Base-by-base conservation (phyloP, 768 basidiomycete species). In the Cystofilobasidium bisporidii region DNA sequence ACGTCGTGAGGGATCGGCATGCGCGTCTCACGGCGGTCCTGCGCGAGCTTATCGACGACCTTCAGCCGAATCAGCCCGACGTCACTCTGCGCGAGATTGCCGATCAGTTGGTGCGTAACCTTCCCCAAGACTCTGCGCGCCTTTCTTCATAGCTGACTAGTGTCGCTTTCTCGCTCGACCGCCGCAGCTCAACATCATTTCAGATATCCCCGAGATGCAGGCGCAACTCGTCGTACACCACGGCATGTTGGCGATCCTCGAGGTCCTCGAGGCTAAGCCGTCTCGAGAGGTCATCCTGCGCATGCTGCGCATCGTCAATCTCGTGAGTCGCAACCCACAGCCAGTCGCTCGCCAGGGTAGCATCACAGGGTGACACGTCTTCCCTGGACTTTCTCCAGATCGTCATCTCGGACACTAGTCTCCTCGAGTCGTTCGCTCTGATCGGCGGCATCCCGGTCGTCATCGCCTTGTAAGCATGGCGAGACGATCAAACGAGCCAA, bases 341-440 rank as follows among this genome's bases (percentile, higher is more conserved):
- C n/a, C n/a, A n/a, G n/a, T n/a, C n/a, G n/a, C n/a, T n/a, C n/a
- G n/a, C n/a, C n/a, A n/a, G n/a, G n/a, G n/a, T n/a, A n/a, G n/a
- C n/a, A n/a, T n/a, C n/a, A 63, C 20, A 14, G 2, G n/a, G n/a
- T 32, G 47, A 36, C 6, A 30, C 32, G 28, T 41, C 45, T 22
- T 36, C 12, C 45, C 22, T 17, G 8, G 3, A 3, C 41, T 43
- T 6, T 11, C 12, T 5, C 15, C 69, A 82, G 81, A 76, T 81
- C 60, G 81, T 84, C 26, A 81, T 77, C 0, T 81, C 82, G 8
- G 92, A 97, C 73, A 81, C 90, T 30, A 87, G 86, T 3, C 86
- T 89, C 73, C 78, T 98, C 73, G 96, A 99, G 77, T 91, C 91
- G 72, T 91, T 98, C 78, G 98, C 94, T 77, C 80, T 98, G 63